Conservation (phyloP, 2,329 filamentous ascomycete species). For the Dothistroma pini region DNA sequence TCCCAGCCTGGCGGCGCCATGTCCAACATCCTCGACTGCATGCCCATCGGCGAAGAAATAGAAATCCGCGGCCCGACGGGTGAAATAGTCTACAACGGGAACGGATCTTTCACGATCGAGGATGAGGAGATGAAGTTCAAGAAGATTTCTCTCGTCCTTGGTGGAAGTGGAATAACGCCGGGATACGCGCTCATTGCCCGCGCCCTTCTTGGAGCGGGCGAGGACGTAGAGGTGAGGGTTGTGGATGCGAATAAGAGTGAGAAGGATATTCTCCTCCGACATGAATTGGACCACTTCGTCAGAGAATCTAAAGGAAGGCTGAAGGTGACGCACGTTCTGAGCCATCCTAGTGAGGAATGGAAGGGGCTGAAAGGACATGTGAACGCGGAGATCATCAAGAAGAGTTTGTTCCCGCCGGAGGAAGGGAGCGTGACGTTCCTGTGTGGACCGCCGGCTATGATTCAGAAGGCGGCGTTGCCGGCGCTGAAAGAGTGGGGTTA, state of each 20-base stretch:
- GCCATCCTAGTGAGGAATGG: slow-evolving; percentile 45
- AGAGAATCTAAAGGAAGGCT: slow-evolving; percentile 39
- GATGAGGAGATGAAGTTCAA: slow-evolving; percentile 41
- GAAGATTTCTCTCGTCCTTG: slow-evolving; percentile 48
- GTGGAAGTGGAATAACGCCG: slow-evolving; percentile 51
- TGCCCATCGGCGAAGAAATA: slow-evolving; percentile 47
- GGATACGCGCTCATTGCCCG: slow-evolving; percentile 50
- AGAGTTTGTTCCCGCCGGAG: slow-evolving; percentile 43
- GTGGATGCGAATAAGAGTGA: slow-evolving; percentile 50
- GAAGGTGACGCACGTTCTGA: slow-evolving; percentile 48
- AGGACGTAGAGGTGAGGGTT: slow-evolving; percentile 40
- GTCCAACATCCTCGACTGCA: slow-evolving; percentile 51
- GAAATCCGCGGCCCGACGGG: slow-evolving; percentile 53
- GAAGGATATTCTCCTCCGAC: slow-evolving; percentile 45
- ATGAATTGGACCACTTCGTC: slow-evolving; percentile 43
- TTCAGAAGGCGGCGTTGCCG: slow-evolving; percentile 51
- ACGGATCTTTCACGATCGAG: slow-evolving; percentile 47
- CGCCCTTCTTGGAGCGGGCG: slow-evolving; percentile 34
- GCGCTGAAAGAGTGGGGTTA: slow-evolving; percentile 38
- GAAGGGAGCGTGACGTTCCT: slow-evolving; percentile 44
- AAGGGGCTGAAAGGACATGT: slow-evolving; percentile 46
- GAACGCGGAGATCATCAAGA: slow-evolving; percentile 40
- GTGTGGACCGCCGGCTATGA: slow-evolving; percentile 51
- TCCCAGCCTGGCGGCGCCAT: slow-evolving; percentile 53
- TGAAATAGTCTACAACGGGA: slow-evolving; percentile 49